Conservation (phyloP, 371 early-diverging fungal species). For the Cokeromyces recurvatus region DNA sequence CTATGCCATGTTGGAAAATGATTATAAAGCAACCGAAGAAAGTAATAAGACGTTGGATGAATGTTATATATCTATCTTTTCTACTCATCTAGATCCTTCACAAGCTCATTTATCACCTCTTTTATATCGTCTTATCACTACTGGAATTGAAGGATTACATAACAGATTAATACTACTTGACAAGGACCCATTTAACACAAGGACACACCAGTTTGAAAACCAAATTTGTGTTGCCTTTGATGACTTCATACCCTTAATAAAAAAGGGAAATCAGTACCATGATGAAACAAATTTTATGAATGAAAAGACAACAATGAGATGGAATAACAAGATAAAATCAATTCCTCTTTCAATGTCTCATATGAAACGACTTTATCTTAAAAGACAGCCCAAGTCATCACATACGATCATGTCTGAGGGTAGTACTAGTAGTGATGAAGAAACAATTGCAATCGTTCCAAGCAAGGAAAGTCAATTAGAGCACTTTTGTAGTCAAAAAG, state of each 20-base stretch:
- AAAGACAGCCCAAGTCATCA: too few relatives aligned
- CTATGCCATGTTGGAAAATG: slow-evolving; percentile 31
- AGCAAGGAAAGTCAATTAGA: too few relatives aligned
- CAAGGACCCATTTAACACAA: not conserved
- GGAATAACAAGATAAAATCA: not conserved
- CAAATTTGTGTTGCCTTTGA: slow-evolving; percentile 24
- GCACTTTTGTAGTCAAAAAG: too few relatives aligned
- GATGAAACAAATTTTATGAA: not conserved
- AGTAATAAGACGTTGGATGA: slow-evolving; percentile 18
- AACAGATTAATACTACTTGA: slow-evolving; percentile 20
- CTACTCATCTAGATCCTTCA: slow-evolving; percentile 4
- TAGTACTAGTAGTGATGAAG: too few relatives aligned
- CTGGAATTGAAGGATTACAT: slow-evolving; percentile 27
- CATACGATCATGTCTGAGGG: too few relatives aligned
- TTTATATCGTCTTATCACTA: slow-evolving; percentile 28
- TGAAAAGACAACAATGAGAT: not conserved
- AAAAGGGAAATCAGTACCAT: not conserved
- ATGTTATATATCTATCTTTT: slow-evolving; percentile 36
- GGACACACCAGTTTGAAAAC: slow-evolving; percentile 3
- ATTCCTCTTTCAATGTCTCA: too few relatives aligned
- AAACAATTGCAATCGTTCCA: too few relatives aligned
- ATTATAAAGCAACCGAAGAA: slow-evolving; percentile 22
- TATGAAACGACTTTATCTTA: too few relatives aligned
- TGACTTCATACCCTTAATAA: slow-evolving; percentile 20
- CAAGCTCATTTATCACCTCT: slow-evolving; percentile 20